These are phyloP conservation scores for Peronospora belbahrii DNA, from an alignment of 352 stramenopile species.

Conservation along the genomic window DNA sequence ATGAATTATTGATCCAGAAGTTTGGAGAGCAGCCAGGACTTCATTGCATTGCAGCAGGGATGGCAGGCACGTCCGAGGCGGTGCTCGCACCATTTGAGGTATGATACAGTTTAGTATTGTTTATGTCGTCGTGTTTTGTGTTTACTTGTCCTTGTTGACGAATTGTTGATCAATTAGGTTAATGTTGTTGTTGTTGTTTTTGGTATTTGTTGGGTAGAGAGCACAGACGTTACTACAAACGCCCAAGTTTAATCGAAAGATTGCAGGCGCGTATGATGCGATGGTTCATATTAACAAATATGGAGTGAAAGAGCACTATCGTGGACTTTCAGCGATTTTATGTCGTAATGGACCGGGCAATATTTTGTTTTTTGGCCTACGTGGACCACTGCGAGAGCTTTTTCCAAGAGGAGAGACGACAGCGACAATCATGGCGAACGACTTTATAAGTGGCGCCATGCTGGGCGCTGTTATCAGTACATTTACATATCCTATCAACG, in stretches of 20 bases:
- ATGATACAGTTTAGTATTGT: not conserved
- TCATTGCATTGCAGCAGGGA: constrained; percentile 48
- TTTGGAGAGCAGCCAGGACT: constrained; percentile 39
- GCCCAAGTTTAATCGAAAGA: constrained; percentile 79
- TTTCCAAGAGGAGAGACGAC: constrained; percentile 48
- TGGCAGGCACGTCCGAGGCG: constrained; percentile 77
- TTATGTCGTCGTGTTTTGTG: not conserved
- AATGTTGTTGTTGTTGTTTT: not conserved
- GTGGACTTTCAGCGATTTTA: constrained; percentile 69
- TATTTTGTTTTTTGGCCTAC: constrained; percentile 81
- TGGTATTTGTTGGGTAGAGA: constrained; percentile 42
- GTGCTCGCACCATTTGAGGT: constrained; percentile 84
- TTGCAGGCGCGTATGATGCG: constrained; percentile 65
- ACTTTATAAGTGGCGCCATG: constrained; percentile 82
- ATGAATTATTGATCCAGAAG: constrained; percentile 39
- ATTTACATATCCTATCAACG: constrained; percentile 78
- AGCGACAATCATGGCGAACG: constrained; percentile 43
- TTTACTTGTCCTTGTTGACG: not conserved
- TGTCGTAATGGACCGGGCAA: constrained; percentile 80
- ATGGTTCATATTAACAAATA: constrained; percentile 76
- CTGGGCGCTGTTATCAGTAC: constrained; percentile 81
- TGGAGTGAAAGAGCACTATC: constrained; percentile 75
- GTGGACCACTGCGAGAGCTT: constrained; percentile 57
- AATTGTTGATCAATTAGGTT: not conserved
- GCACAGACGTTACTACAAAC: constrained; percentile 83